Percentiles rank a stretch among this genome's conserved stretches.
Evolutionary conservation across 179 eudicot species (phyloP).

Genomic region (Pouteria campechiana): DNA sequence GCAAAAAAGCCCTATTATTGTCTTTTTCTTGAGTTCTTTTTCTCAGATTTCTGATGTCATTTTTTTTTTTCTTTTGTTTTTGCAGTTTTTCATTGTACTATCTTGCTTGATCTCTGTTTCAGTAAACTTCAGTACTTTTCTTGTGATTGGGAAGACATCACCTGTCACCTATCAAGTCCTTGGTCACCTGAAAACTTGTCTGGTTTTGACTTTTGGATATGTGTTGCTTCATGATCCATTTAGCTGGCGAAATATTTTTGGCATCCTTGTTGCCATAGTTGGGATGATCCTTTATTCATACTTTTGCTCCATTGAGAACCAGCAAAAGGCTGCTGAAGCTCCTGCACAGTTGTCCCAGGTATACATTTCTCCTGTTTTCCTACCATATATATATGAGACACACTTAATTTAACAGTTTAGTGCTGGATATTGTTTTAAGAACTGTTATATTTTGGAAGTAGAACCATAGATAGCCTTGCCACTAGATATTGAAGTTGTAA

Average conservation of each 20-base stretch:
- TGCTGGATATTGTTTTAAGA: too few species aligned
- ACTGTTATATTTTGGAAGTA: too few species aligned
- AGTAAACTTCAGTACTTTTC: slow-evolving; percentile 85
- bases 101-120: slow-evolving; percentile 83
- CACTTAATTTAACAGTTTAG: too few species aligned
- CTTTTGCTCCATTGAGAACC: slow-evolving; percentile 51
- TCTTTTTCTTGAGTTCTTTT: neutral
- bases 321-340: slow-evolving; percentile 52
- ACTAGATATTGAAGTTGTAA: too few species aligned
- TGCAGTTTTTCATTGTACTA: slow-evolving; percentile 63
- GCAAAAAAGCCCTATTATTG: neutral
- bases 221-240: slow-evolving; percentile 70
- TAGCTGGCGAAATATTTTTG: slow-evolving; percentile 79
- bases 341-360: slow-evolving; percentile 54
- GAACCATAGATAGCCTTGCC: too few species aligned
- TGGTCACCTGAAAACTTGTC: slow-evolving; percentile 85
- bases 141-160: slow-evolving; percentile 82
- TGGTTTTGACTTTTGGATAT: slow-evolving; percentile 85
- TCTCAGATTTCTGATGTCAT: slow-evolving; percentile 3
- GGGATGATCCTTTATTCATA: slow-evolving; percentile 86
- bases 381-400: neutral
- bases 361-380: neutral
- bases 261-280: slow-evolving; percentile 55
- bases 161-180: slow-evolving; percentile 90
- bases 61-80: neutral